Evolutionary conservation across 768 basidiomycete species (phyloP).

Genomic region (Suillus sp.): DNA sequence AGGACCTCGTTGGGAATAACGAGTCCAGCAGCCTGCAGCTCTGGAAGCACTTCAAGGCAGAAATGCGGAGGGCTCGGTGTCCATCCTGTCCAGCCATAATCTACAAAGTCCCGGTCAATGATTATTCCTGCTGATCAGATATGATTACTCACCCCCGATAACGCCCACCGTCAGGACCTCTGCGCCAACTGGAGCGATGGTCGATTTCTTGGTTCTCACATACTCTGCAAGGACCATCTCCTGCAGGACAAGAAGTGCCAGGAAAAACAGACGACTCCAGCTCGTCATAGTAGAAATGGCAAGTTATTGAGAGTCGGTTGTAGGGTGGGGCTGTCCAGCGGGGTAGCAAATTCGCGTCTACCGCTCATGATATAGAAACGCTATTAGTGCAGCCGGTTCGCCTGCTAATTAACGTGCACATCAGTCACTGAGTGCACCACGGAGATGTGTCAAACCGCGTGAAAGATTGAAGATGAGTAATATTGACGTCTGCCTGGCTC

Average conservation of each 20-base stretch:
- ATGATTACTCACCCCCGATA: background rate
- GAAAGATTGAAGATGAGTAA: background rate
- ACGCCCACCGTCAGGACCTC: slow-evolving; percentile 8
- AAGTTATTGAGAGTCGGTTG: background rate
- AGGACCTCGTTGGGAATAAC: slow-evolving; percentile 4
- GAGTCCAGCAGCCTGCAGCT: slow-evolving; percentile 5
- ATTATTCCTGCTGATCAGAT: background rate
- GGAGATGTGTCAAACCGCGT: background rate
- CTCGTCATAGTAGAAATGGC: background rate
- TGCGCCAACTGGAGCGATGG: slow-evolving; percentile 2
- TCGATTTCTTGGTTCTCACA: background rate
- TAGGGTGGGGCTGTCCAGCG: background rate
- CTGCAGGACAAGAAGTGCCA: background rate
- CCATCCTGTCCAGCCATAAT: slow-evolving; percentile 10
- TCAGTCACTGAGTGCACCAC: background rate
- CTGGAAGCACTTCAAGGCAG: slow-evolving; percentile 8
- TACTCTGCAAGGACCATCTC: background rate
- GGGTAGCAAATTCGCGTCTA: background rate
- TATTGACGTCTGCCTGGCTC: background rate
- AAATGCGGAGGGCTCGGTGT: slow-evolving; percentile 3
- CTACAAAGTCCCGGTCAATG: background rate
- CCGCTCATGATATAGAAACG: background rate
- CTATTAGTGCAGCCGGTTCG: background rate
- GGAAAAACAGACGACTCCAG: background rate
- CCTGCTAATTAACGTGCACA: background rate